phyloP scores from a whole-genome alignment of 345 rosid genomes.

The Streptanthus diversifolius region DNA sequence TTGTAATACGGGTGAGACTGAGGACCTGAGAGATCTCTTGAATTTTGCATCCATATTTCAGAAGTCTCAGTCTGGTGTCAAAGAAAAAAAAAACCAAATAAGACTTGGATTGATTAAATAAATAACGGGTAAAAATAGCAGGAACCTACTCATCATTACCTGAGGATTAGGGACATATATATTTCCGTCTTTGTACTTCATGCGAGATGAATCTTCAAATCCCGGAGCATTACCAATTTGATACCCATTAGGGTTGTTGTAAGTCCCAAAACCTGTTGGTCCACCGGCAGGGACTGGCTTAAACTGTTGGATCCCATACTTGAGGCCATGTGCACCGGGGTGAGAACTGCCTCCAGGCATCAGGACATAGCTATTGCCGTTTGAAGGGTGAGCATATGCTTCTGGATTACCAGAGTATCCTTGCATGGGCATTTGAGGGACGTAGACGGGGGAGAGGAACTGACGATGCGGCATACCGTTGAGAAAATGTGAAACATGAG shows the following conservation, averaged over 20 bases:
- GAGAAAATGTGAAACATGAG: slow-evolving; percentile 73
- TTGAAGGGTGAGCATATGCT: slow-evolving; percentile 74
- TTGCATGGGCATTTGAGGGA: slow-evolving; percentile 86
- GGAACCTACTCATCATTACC: slow-evolving; percentile 38
- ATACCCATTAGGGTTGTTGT: slow-evolving; percentile 42
- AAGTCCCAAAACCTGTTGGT: slow-evolving; percentile 36
- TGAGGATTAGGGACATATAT: slow-evolving; percentile 76
- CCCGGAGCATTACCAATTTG: slow-evolving; percentile 65
- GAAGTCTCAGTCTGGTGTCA: slow-evolving; percentile 67
- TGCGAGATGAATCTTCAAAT: slow-evolving; percentile 80
- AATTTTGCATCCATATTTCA: slow-evolving; percentile 84
- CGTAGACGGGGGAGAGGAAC: slow-evolving; percentile 72
- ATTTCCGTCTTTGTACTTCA: slow-evolving; percentile 80
- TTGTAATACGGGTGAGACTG: slow-evolving; percentile 70
- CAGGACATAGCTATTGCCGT: slow-evolving; percentile 73
- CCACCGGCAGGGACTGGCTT: slow-evolving; percentile 68
- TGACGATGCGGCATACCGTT: slow-evolving; percentile 89
- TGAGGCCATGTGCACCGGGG: slow-evolving; percentile 60
- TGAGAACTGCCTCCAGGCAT: slow-evolving; percentile 91
- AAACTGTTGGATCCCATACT: slow-evolving; percentile 82
- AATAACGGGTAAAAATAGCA: neutral
- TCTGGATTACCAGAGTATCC: slow-evolving; percentile 80
- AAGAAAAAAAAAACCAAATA: neutral
- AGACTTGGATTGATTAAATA: slow-evolving; percentile 43
- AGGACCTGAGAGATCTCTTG: slow-evolving; percentile 56